A percentile compares a stretch with the other conserved stretches of the same genome.
These are phyloP conservation scores for Aspergillus glaucus DNA, from an alignment of 2,329 filamentous ascomycete species.

Conservation along the genomic window DNA sequence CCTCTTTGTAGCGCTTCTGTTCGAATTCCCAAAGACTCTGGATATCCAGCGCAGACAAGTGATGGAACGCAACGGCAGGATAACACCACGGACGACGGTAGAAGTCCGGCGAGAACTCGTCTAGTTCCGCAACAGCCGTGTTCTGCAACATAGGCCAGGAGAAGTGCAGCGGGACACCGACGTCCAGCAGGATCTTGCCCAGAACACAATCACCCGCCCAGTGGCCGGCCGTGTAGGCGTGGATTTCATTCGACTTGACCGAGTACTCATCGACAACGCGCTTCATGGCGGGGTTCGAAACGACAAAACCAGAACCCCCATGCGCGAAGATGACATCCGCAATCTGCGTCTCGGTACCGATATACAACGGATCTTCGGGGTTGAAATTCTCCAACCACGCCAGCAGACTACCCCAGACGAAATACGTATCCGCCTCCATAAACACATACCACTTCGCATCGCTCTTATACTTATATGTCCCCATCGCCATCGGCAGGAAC, in stretches of 20 bases:
- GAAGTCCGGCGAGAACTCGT: constrained; percentile 35
- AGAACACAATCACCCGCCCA: constrained; percentile 49
- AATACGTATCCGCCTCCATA: constrained; percentile 54
- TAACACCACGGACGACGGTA: constrained; percentile 46
- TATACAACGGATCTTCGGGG: constrained; percentile 43
- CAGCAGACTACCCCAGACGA: constrained; percentile 49
- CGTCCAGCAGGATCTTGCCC: constrained; percentile 42
- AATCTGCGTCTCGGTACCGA: constrained; percentile 50
- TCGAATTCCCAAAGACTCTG: constrained; percentile 43
- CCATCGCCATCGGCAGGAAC: constrained; percentile 50
- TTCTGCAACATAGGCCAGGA: constrained; percentile 45
- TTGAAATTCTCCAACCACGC: constrained; percentile 49
- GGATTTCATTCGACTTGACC: constrained; percentile 36
- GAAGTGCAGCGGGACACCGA: constrained; percentile 40
- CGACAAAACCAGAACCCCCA: constrained; percentile 48
- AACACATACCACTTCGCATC: constrained; percentile 55
- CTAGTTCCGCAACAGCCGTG: constrained; percentile 38
- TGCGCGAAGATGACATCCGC: constrained; percentile 47
- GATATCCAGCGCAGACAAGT: constrained; percentile 39
- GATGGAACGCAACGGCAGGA: constrained; percentile 46
- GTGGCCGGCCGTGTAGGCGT: constrained; percentile 41
- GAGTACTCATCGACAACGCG: constrained; percentile 39
- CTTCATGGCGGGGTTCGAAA: constrained; percentile 47
- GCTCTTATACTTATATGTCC: constrained; percentile 39
- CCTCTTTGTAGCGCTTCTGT: constrained; percentile 53